These are phyloP conservation scores for Eudorina sp. DNA, from an alignment of 139 green algal species.

Conservation along the genomic window DNA sequence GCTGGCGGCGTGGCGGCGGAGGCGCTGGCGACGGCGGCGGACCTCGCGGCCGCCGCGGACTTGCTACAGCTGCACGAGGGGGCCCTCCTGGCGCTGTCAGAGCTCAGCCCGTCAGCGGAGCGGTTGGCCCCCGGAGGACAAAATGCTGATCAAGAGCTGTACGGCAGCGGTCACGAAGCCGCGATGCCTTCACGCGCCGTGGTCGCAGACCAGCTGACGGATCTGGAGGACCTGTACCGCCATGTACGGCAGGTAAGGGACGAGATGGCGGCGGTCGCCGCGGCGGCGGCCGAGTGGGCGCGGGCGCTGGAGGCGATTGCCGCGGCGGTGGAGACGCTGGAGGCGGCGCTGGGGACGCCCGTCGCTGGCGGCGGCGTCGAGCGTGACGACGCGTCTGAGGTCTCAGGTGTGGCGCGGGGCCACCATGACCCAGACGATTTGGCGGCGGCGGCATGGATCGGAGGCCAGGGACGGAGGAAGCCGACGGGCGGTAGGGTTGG, in stretches of 20 bases:
- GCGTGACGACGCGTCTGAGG: background rate
- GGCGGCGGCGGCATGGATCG: background rate
- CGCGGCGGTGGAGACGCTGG: background rate
- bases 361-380: background rate
- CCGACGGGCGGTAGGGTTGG: background rate
- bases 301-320: background rate
- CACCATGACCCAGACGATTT: background rate
- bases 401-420: background rate
- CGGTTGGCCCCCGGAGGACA: background rate
- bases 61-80: background rate
- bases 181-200: background rate
- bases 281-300: background rate
- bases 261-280: background rate
- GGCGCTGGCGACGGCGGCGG: background rate
- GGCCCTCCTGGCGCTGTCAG: background rate
- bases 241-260: background rate
- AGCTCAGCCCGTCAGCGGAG: too few species aligned
- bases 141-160: background rate
- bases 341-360: background rate
- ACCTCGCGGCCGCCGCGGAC: background rate
- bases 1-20: background rate
- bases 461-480: background rate
- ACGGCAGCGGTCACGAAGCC: too few species aligned
- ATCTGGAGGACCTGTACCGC: slow-evolving; percentile 18
- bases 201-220: background rate